Evolutionary conservation across 2,329 filamentous ascomycete species (phyloP).

Genomic region (Talaromyces sp.): DNA sequence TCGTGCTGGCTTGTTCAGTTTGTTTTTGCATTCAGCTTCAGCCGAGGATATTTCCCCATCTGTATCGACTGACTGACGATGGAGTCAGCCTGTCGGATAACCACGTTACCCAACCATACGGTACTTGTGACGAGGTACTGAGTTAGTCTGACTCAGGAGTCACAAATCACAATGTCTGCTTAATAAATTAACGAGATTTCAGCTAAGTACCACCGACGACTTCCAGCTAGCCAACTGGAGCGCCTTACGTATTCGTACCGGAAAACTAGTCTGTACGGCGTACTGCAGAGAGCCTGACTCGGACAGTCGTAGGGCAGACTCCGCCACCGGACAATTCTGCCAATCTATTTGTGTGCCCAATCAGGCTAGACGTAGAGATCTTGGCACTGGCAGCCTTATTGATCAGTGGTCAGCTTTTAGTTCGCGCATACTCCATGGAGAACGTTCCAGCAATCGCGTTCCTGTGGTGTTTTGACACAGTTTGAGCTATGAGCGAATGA

Average conservation of each 20-base stretch:
- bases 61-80: not conserved
- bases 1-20: not conserved
- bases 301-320: conserved; percentile 13
- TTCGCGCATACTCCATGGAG: not conserved
- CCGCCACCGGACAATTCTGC: not conserved
- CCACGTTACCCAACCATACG: not conserved
- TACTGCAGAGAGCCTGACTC: not conserved
- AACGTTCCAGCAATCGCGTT: not conserved
- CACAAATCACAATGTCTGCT: not conserved
- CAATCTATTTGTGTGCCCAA: not conserved
- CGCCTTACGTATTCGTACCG: not conserved
- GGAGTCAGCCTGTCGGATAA: not conserved
- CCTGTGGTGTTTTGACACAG: not conserved
- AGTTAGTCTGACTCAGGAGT: not conserved
- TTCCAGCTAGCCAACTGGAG: not conserved
- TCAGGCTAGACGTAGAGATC: not conserved
- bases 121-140: not conserved
- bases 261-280: not conserved
- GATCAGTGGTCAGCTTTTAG: not conserved
- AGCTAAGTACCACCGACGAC: not conserved
- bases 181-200: not conserved
- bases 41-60: not conserved
- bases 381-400: not conserved
- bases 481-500: not conserved
- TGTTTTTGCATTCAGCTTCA: not conserved